Base-by-base conservation (phyloP, 805 yeast species). In the Starmerella floricola region DNA sequence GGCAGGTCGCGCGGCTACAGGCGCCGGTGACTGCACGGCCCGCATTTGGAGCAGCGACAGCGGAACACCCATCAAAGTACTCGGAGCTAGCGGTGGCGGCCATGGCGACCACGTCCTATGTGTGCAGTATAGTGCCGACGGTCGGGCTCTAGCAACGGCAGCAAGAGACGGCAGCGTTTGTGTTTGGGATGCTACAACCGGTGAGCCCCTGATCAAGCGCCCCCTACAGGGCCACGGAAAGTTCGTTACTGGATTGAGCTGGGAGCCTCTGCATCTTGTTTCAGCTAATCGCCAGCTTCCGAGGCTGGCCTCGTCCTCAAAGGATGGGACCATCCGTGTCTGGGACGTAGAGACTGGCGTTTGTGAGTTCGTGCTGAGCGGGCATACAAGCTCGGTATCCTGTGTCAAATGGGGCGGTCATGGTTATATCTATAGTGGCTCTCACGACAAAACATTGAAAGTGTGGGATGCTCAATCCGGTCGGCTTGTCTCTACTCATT, bases 391-490 rank as follows among this genome's bases (percentile, higher is more conserved):
- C 38, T 74, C 94, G 1, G 96, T 91, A 2, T 79, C 95, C 1
- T 85, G 96, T 64, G 93, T 87, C n/a, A 86, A 79, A 60, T 91
- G 98, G 98, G 83, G 95, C 44, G 98, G 98, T 2, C 66, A 75
- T 35, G 84, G 86, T 40, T 68, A 79, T 16, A 69, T 91, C 28
- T 91, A 87, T 61, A 76, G 93, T 26, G 87, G 83, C 1, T 86
- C 96, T 8, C 97, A 91, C 57, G 98, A 91, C 62, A 88, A 87
- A 58, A 82, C 95, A 4, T 79, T 91, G 50, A 80, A 78, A 60
- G 83, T 82, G 1, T 91, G 98, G 98, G 88, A 83, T 55, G 75
- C 83, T 4, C 65, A 69, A 32, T 73, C 72, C 36, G 97, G 96
- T 24, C 74, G 73, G 51, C 74, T 93, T 51, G 68, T 81, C 27